Evolutionary conservation across 2,329 filamentous ascomycete genomes (phyloP), one percentile per base, ranked within the genome.

Genomic region (Penicillium frequentans): DNA sequence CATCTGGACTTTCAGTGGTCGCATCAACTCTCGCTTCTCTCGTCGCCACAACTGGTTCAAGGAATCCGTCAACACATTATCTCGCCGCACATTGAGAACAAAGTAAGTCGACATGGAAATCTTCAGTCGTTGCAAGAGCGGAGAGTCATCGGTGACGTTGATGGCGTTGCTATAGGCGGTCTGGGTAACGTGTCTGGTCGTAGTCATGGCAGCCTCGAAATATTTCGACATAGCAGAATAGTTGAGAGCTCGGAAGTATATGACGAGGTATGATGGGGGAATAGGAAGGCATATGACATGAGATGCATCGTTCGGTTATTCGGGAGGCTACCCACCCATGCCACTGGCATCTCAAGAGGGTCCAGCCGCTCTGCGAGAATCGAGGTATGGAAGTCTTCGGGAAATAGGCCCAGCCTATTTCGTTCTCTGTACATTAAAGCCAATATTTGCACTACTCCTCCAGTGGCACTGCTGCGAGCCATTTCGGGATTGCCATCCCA

Each of bases 31-130:
- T 35, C 90, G 83, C 67, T 86, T 86, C 73, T 97, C 88, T 35
- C 92, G 85, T 53, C 90, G 86, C 91, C 93, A 97, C 2, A 99
- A 80, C 70, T 97, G 91, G 71, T 97, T 87, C 60, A 97, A 88
- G 0, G 90, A 84, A 78, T 96, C 86, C 55, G 83, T 73, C 23
- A 96, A 77, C 23, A 93, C 80, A 68, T 88, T 79, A 43, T 88
- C 76, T 62, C 91, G 79, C 56, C 89, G 77, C 60, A 93, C 83
- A 56, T 88, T 80, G 49, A 93, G 77, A 50, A 93, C 81, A 48
- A 93, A 76, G 60, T 89, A 93, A 52, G 85, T 89, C 1, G 86
- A 84, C 49, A 88, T 87, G 1, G 89, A 86, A 7, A 84, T 86
- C 60, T 83, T 84, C 55, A 93, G 73, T 37, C 86, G 79, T 31